Evolutionary conservation across 164 flowering plant species (phyloP), one percentile per base, ranked within the genome.

Genomic region (Liquidambar formosana): DNA sequence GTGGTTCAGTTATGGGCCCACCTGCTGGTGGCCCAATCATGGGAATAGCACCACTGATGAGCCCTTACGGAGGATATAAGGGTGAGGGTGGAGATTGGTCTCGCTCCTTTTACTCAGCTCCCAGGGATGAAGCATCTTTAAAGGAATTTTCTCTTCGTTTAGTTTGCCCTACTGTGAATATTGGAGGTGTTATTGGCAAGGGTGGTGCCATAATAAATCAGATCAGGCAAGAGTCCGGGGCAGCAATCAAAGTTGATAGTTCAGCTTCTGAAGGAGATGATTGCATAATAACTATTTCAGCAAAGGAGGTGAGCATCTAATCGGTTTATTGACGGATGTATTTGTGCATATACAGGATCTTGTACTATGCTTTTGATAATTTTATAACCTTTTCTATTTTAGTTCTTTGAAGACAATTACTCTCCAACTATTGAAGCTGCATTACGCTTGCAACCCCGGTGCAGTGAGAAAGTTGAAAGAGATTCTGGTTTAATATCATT

Each of bases 381-480:
- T 52, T 64, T 6, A 21, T 2, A 47, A 52, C 23, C 38, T 51
- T 0, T 76, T n/a, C 48, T 61, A 27, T 68, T 66, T 61, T 83
- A 96, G 98, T 75, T 76, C 68, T 90, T 90, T 76, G 97, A 93
- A 66, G 95, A 91, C 60, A 78, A 88, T 18, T 70, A 78, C 64
- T 96, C 99, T 64, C 89, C 97, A 51, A 79, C 89, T 3, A 76
- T 91, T 27, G 98, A 93, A 75, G 99, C 99, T 15, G 98, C 96
- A 43, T 71, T 90, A 67, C 91, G 94, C 23, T 64, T 95, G 74
- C 99, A 89, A 77, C 94, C 99, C 16, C 84, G 92, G 51, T 95
- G 99, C 77, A 93, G 99, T 74, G 99, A 95, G 69, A 85, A 83
- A 80, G 73, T 76, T 66, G 98, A 93, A 75, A 87, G 94, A 74